Evolutionary conservation across 148 eudicot species (phyloP), one percentile per base, ranked within the genome.

Genomic region (Rhododendron henanense): DNA sequence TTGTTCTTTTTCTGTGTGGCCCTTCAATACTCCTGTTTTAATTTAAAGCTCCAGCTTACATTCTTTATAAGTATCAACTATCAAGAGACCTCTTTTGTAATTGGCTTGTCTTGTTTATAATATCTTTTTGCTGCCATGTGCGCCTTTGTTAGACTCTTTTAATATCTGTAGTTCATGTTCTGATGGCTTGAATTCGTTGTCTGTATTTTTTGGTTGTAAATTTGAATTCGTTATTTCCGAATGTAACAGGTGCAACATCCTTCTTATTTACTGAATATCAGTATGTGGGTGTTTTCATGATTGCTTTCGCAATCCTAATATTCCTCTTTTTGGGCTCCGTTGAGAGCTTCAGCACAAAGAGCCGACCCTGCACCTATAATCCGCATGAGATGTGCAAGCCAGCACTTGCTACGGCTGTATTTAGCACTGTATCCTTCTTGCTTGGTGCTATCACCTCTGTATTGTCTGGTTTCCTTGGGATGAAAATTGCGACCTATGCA

Each of bases 401-500:
- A 1, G 93, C 93, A 6, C 91, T 92, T 83, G 94, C 93, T 10
- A 90, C 92, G 39, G 94, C 94, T 83, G 37, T 89, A 48, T 92
- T 91, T 81, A 92, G 94, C 87, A 92, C 92, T n/a, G 76, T 90
- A 16, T 81, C 94, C 51, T 92, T 92, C 84, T 28, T 92, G 85
- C 92, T 92, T 65, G 94, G 94, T 78, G 94, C 89, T 57, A 0
- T 92, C 79, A 90, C 94, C 47, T 92, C 94, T 2, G 87, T 90
- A 4, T 10, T 91, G 15, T 92, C 94, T 71, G 94, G 94, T 76
- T 92, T 92, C 85, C 89, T 92, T 19, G 94, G 94, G 85, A 92
- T 92, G 94, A 92, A 93, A 89, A 93, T 93, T 76, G 94, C 95
- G 4, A 93, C 95, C 39, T 93, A 88, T 85, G 95, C 94, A 33